Base-by-base conservation (phyloP, 2,329 filamentous ascomycete species). In the Curvularia spicifera region DNA sequence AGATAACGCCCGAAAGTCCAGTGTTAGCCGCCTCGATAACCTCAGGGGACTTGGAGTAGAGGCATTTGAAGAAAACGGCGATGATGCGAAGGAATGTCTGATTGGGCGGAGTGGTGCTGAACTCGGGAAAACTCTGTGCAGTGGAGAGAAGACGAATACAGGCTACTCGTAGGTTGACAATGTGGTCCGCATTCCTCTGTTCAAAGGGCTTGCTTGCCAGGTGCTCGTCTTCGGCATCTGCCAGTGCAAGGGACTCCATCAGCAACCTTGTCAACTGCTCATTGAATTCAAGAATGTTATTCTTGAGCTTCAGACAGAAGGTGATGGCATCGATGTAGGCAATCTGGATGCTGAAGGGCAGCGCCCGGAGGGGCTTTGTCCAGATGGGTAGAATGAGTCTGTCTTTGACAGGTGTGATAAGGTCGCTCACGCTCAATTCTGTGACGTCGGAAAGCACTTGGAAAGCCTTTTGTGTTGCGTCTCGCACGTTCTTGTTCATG, bases 241-340 rank as follows among this genome's bases (percentile, higher is more conserved):
- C 93, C 59, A 99, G 81, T 10, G 94, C 95, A 40, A 99, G 82
- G 5, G 94, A 96, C 78, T 99, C 95, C 85, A 96, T 91, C 59
- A 99, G 84, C 42, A 99, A 82, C 44, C 95, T 87, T 66, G 95
- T 96, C 26, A 98, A 83, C 63, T 93, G 88, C 49, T 98, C 94
- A 65, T 97, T 95, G 74, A 98, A 97, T 7, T 89, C 87, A 26
- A 99, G 87, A 70, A 97, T 94, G 64, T 95, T 90, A 48, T 89
- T 88, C 74, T 96, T 94, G 48, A 99, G 83, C 56, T 89, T 89
- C 80, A 99, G 86, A 72, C 96, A 96, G 77, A 96, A 99, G 0
- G 92, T 97, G 72, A 99, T 93, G 0, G 95, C 95, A 74, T 99
- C 96, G 67, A 99, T 97, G 72, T 96, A 98, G 4, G 95, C 96